These are phyloP conservation scores for Nicotiana tomentosiformis DNA, from an alignment of 257 asterid genomes.

Conservation along the genomic window DNA sequence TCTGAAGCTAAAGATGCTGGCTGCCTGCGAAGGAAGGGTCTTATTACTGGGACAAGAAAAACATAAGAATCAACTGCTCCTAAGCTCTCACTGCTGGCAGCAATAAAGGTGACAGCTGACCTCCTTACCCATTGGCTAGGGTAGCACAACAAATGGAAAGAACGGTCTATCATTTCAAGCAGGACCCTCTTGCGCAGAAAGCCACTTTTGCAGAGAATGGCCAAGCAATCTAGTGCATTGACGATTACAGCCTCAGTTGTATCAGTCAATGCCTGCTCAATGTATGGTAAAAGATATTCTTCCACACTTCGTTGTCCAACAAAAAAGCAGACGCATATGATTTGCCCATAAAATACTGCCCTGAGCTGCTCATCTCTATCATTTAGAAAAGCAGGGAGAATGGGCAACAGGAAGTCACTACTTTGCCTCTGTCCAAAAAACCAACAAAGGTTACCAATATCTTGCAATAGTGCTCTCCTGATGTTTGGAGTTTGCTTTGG, in stretches of 20 bases:
- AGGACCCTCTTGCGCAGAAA: constrained; percentile 79
- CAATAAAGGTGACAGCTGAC: constrained; percentile 69
- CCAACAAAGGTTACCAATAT: constrained; percentile 95
- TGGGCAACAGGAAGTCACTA: constrained; percentile 89
- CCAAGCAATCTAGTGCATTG: constrained; percentile 88
- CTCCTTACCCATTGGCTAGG: constrained; percentile 97
- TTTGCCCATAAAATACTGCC: constrained; percentile 93
- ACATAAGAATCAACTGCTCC: constrained; percentile 98
- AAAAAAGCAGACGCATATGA: constrained; percentile 77
- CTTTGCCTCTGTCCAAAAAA: constrained; percentile 99
- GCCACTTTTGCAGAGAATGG: constrained; percentile 83
- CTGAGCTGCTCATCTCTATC: constrained; percentile 98
- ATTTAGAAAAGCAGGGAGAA: constrained; percentile 97
- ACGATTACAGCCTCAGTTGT: constrained; percentile 78
- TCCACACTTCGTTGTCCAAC: constrained; percentile 99
- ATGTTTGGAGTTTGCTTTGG: constrained; percentile 98
- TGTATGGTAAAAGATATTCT: constrained; percentile 94
- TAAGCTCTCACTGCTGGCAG: constrained; percentile 84
- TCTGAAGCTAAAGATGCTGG: constrained; percentile 95
- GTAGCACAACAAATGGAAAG: constrained; percentile 79
- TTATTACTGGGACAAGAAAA: constrained; percentile 86
- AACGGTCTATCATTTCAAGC: constrained; percentile 91
- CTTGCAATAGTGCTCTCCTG: constrained; percentile 98
- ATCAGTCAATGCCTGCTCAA: constrained; percentile 95
- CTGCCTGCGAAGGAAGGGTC: constrained; percentile 85